These are phyloP conservation scores for Dactylis glomerata DNA, from an alignment of 176 grass and related monocot species.

Conservation along the genomic window DNA sequence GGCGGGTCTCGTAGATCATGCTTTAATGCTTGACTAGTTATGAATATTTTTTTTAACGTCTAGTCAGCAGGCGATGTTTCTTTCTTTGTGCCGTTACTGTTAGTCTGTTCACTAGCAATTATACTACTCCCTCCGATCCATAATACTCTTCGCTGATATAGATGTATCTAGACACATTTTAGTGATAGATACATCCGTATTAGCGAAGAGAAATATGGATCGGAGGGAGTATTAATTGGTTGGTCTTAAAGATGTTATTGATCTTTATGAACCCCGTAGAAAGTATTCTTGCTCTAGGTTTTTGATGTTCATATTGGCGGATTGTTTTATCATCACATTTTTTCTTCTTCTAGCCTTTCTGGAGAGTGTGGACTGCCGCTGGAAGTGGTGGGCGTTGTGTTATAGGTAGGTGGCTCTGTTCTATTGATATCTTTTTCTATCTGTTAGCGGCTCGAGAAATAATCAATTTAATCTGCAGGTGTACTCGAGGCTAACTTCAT, in stretches of 20 bases:
- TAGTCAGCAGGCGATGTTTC: background rate
- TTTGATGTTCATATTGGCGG: background rate
- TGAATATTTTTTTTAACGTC: background rate
- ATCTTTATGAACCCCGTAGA: background rate
- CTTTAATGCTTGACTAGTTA: background rate
- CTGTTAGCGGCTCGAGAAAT: slow-evolving; percentile 1
- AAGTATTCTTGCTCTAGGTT: background rate
- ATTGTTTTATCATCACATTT: slow-evolving; percentile 14
- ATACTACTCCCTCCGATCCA: no score
- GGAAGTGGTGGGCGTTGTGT: slow-evolving; percentile 98
- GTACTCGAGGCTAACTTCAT: slow-evolving; percentile 96
- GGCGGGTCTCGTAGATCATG: background rate
- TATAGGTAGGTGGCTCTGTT: slow-evolving; percentile 59
- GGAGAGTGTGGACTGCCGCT: slow-evolving; percentile 91
- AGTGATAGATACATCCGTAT: no score
- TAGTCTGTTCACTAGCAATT: slow-evolving; percentile 9
- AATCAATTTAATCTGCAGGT: slow-evolving; percentile 47
- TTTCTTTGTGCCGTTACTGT: background rate
- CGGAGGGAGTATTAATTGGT: no score
- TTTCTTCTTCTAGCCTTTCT: slow-evolving; percentile 85
- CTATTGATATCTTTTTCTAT: slow-evolving; percentile 4
- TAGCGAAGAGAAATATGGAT: no score
- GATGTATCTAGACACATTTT: no score
- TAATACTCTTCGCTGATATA: no score
- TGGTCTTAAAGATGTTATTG: background rate